phyloP scores from a whole-genome alignment of 2,329 filamentous ascomycete genomes.

The Didymellaceae sp. region DNA sequence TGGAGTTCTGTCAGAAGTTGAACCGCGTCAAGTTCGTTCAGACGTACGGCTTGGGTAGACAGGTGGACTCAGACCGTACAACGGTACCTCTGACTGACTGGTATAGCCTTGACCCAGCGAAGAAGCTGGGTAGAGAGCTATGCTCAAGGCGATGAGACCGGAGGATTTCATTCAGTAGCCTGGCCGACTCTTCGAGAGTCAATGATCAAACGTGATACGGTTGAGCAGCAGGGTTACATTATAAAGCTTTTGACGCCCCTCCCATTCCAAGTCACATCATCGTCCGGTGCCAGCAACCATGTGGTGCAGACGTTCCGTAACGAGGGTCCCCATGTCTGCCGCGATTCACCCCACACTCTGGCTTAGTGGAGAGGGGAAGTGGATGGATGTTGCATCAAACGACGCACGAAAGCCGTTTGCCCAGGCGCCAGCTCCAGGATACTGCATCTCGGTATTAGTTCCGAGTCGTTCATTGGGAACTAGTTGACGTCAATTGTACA shows the following conservation, averaged over 20 bases:
- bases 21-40: background rate
- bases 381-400: conserved; percentile 14
- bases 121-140: conserved; percentile 18
- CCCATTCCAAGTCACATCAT: conserved; percentile 8
- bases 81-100: conserved; percentile 36
- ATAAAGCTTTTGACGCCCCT: background rate
- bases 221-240: background rate
- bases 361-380: conserved; percentile 26
- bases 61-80: conserved; percentile 39
- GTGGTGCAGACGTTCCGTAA: conserved; percentile 15
- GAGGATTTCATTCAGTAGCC: conserved; percentile 10
- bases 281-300: background rate
- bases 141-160: conserved; percentile 9
- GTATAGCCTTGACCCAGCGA: conserved; percentile 29
- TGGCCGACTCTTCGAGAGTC: background rate
- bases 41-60: conserved; percentile 40
- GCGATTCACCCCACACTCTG: conserved; percentile 19
- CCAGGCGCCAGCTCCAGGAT: conserved; percentile 2
- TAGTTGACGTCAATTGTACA: conserved; percentile 11
- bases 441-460: conserved; percentile 5
- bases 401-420: conserved; percentile 1
- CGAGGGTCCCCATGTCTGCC: conserved; percentile 16
- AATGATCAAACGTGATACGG: background rate
- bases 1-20: conserved; percentile 17
- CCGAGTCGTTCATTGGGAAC: background rate